Evolutionary conservation across 495 filamentous ascomycete species (phyloP), one percentile per base, ranked within the genome.

Genomic region (Friedmanniomyces simplex): DNA sequence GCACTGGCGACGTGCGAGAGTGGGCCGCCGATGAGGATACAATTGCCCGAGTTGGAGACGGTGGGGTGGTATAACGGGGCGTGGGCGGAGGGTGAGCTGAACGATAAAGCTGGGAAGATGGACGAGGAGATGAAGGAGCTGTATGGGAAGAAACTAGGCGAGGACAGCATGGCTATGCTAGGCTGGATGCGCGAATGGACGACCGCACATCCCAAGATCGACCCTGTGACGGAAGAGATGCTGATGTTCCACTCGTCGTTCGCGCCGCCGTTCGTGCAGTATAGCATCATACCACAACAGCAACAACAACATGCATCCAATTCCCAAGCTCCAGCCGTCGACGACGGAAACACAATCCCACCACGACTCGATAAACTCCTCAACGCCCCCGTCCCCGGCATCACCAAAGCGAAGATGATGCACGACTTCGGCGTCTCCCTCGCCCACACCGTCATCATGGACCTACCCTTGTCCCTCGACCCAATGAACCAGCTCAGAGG

Each of bases 341-440:
- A 10, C 7, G 46, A 52, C 5, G 48, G 14, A 21, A 11, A 25
- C 24, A 22, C 11, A 14, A 14, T 2, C 20, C 30, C 11, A 26
- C 45, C 14, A 20, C 30, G 16, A 5, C 20, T 24, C 12, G 21
- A 28, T 16, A 68, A 66, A 55, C 37, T 77, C 3, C 55, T 80
- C n/a, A 77, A 78, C 52, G 59, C 63, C 21, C 66, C 74, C 1
- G 70, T 86, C 0, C 75, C 80, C 2, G 81, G 83, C 1, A 68
- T 85, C 14, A 61, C 69, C n/a, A 76, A 74, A 11, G 74, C 81
- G 1, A 86, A 82, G 64, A 78, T 86, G 77, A 85, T 87, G 82
- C 83, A 86, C 61, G 82, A 86, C 60, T 86, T 85, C 62, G 82
- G 82, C 5, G 83, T 84, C 2, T 82, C 81, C 0, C 67, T 61